Conservation (phyloP, 2,329 filamentous ascomycete species). For the Colletotrichum caudatum region DNA sequence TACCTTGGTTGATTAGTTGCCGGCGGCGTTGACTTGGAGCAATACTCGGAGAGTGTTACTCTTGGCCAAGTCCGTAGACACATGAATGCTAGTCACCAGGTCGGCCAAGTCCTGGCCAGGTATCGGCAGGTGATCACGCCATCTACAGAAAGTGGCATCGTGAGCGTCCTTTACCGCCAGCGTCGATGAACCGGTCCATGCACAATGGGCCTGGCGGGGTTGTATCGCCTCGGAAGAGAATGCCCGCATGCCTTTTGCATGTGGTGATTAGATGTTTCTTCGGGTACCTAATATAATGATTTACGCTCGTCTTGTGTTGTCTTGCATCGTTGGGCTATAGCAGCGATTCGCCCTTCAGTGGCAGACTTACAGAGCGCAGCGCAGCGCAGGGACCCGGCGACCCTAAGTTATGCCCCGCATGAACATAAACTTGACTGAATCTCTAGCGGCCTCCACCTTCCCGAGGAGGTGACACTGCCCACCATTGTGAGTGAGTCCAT, state of each 20-base stretch:
- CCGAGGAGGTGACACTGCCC: constrained; percentile 15
- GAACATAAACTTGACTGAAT: constrained; percentile 13
- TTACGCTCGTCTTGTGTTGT: neutral
- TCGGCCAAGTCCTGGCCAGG: constrained; percentile 23
- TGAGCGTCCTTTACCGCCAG: constrained; percentile 1
- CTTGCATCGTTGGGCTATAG: neutral
- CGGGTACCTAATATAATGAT: neutral
- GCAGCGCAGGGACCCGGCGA: constrained; percentile 39
- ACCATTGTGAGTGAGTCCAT: constrained; percentile 15
- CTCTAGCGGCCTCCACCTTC: constrained; percentile 21
- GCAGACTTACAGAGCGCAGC: constrained; percentile 18
- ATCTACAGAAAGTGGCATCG: constrained; percentile 27
- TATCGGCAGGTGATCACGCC: constrained; percentile 34
- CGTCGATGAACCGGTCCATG: neutral
- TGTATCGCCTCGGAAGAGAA: neutral
- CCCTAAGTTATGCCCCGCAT: constrained; percentile 34
- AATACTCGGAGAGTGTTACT: neutral
- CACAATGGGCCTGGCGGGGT: neutral
- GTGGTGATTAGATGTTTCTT: neutral
- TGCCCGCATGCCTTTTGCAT: neutral
- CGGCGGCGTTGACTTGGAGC: neutral
- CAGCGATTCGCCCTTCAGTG: neutral
- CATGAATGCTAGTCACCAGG: constrained; percentile 29
- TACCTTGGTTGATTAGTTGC: neutral
- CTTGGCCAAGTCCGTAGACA: constrained; percentile 24